These are phyloP conservation scores for Tetrapisispora taiwanensis DNA, from an alignment of 805 yeast species.

Conservation along the genomic window DNA sequence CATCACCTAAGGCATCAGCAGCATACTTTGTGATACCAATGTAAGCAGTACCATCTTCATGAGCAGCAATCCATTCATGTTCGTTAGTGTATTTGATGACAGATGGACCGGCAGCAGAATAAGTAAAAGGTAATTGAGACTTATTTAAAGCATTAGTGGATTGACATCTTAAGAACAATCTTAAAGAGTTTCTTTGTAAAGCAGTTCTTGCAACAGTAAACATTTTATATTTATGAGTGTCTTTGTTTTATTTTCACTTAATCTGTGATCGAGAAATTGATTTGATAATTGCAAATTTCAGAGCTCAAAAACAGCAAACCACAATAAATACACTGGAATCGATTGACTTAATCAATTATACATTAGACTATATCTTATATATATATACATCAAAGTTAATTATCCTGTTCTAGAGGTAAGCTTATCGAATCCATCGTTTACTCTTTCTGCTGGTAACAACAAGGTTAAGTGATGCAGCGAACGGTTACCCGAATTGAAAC, in stretches of 20 bases:
- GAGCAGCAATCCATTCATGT: constrained; percentile 92
- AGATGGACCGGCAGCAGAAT: constrained; percentile 24
- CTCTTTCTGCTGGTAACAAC: background rate
- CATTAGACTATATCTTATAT: no score
- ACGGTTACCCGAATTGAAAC: background rate
- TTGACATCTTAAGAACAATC: constrained; percentile 18
- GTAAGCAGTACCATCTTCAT: constrained; percentile 70
- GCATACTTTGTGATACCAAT: constrained; percentile 95
- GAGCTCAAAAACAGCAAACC: no score
- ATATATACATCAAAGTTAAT: no score
- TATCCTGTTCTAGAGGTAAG: no score
- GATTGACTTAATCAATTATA: no score
- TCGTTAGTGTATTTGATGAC: constrained; percentile 65
- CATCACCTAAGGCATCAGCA: constrained; percentile 93
- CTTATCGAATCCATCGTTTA: background rate
- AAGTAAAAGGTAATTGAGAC: constrained; percentile 25
- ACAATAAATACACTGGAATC: no score
- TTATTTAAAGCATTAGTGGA: constrained; percentile 25
- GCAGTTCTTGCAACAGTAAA: constrained; percentile 1
- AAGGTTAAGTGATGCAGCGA: no score
- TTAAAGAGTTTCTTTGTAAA: constrained; percentile 1
- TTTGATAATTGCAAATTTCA: no score
- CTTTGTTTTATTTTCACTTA: background rate
- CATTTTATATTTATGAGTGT: background rate
- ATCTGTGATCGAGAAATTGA: no score